phyloP scores from a whole-genome alignment of 208 protist genomes.

The Blechomonas ayalai region DNA sequence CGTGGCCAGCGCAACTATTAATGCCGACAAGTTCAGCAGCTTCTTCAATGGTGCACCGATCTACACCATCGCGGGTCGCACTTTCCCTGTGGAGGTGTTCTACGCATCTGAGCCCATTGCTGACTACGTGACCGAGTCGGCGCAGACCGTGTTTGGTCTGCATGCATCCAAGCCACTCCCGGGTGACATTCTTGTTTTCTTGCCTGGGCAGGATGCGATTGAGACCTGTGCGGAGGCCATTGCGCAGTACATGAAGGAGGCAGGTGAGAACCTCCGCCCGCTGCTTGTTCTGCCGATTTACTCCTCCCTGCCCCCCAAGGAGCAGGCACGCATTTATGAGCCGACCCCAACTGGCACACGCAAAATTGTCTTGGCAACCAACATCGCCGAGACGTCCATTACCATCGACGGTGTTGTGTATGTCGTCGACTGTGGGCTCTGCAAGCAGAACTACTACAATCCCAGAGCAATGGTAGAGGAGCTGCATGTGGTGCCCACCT shows the following conservation, averaged over 20 bases:
- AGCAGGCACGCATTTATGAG: constrained; percentile 98
- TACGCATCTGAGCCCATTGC: constrained; percentile 90
- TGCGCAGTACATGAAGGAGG: constrained; percentile 38
- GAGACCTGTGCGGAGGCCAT: constrained; percentile 72
- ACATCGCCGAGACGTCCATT: constrained; percentile 99
- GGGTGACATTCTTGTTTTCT: constrained; percentile 99
- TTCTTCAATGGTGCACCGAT: constrained; percentile 96
- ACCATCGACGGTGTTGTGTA: constrained; percentile 99
- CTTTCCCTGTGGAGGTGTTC: constrained; percentile 96
- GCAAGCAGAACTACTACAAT: constrained; percentile 98
- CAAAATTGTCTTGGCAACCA: constrained; percentile 98
- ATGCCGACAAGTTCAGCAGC: constrained; percentile 95
- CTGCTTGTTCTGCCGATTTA: constrained; percentile 97
- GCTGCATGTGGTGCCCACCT: constrained; percentile 94
- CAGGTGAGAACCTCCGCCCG: constrained; percentile 59
- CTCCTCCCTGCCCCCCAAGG: constrained; percentile 95
- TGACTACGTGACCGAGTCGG: constrained; percentile 97
- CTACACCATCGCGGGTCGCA: constrained; percentile 95
- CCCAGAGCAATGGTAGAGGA: constrained; percentile 95
- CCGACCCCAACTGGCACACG: constrained; percentile 78
- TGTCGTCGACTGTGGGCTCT: constrained; percentile 97
- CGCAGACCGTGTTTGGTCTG: constrained; percentile 91
- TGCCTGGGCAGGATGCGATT: constrained; percentile 99
- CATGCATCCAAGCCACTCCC: constrained; percentile 81
- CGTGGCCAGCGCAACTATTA: constrained; percentile 97